phyloP scores from a whole-genome alignment of 768 basidiomycete genomes.

The Termitomyces sp. region DNA sequence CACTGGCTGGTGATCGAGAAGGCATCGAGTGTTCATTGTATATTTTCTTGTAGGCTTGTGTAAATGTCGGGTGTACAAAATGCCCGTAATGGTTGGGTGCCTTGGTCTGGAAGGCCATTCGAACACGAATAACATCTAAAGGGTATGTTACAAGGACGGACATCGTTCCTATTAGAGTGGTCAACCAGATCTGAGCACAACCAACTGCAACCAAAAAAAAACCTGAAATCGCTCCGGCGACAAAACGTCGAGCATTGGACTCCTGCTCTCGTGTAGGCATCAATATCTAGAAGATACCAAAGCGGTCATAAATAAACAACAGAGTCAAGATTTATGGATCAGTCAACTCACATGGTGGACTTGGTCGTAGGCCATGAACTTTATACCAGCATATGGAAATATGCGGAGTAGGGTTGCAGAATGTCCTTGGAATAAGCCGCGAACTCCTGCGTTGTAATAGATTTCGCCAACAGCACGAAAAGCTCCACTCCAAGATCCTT shows the following conservation, averaged over 20 bases:
- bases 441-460: slow-evolving; percentile 56
- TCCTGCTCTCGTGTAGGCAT: slow-evolving; percentile 82
- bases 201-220: slow-evolving; percentile 13
- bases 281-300: slow-evolving; percentile 46
- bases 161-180: slow-evolving; percentile 50
- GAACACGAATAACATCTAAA: slow-evolving; percentile 90
- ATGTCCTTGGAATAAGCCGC: slow-evolving; percentile 92
- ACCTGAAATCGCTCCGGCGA: slow-evolving; percentile 89
- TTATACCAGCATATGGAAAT: slow-evolving; percentile 96
- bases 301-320: neutral
- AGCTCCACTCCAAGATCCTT: slow-evolving; percentile 87
- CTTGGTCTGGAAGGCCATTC: slow-evolving; percentile 83
- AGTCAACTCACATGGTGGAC: slow-evolving; percentile 55
- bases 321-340: neutral
- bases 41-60: slow-evolving; percentile 54
- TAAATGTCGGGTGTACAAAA: slow-evolving; percentile 41
- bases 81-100: slow-evolving; percentile 17
- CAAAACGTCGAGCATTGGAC: slow-evolving; percentile 74
- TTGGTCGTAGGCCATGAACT: slow-evolving; percentile 95
- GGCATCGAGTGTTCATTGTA: slow-evolving; percentile 55
- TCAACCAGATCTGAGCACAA: neutral
- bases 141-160: slow-evolving; percentile 95
- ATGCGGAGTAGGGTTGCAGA: slow-evolving; percentile 91
- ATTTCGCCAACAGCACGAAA: slow-evolving; percentile 73
- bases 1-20: slow-evolving; percentile 16